Conservation (phyloP, 1,284 basidiomycete species). For the Salmacisia buchloeana region DNA sequence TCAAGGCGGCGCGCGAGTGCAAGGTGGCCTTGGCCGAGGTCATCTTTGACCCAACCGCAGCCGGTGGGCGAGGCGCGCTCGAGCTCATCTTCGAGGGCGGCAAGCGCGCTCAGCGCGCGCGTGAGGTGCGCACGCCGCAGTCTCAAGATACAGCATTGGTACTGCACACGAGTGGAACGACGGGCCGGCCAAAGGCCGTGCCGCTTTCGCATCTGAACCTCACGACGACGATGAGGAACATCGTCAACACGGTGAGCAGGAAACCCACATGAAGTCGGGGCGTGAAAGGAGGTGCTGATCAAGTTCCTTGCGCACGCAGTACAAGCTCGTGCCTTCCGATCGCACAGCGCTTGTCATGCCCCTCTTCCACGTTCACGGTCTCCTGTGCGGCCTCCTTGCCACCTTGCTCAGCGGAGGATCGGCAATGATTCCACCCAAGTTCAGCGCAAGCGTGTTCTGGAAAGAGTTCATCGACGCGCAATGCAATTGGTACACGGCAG, state of each 20-base stretch:
- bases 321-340: slow-evolving; percentile 56
- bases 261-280: too few species aligned
- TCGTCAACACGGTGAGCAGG: slow-evolving; percentile 23
- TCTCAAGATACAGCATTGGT: slow-evolving; percentile 55
- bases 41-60: slow-evolving; percentile 29
- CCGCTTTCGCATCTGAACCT: slow-evolving; percentile 62
- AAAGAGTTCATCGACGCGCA: slow-evolving; percentile 52
- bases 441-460: slow-evolving; percentile 63
- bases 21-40: slow-evolving; percentile 44
- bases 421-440: slow-evolving; percentile 60
- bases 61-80: slow-evolving; percentile 20
- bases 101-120: slow-evolving; percentile 2
- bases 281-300: too few species aligned
- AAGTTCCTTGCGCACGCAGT: too few species aligned
- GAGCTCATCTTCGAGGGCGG: slow-evolving; percentile 27
- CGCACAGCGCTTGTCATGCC: slow-evolving; percentile 63
- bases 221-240: slow-evolving; percentile 60
- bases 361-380: slow-evolving; percentile 64
- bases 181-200: slow-evolving; percentile 58
- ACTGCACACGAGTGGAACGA: slow-evolving; percentile 61
- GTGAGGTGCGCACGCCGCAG: slow-evolving; percentile 20
- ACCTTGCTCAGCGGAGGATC: slow-evolving; percentile 61
- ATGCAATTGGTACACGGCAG: slow-evolving; percentile 44
- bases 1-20: slow-evolving; percentile 30
- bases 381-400: slow-evolving; percentile 62